Percentiles rank a stretch among this genome's conserved stretches.
phyloP scores from a whole-genome alignment of 2,329 filamentous ascomycete genomes.

The Colletotrichum zoysiae region DNA sequence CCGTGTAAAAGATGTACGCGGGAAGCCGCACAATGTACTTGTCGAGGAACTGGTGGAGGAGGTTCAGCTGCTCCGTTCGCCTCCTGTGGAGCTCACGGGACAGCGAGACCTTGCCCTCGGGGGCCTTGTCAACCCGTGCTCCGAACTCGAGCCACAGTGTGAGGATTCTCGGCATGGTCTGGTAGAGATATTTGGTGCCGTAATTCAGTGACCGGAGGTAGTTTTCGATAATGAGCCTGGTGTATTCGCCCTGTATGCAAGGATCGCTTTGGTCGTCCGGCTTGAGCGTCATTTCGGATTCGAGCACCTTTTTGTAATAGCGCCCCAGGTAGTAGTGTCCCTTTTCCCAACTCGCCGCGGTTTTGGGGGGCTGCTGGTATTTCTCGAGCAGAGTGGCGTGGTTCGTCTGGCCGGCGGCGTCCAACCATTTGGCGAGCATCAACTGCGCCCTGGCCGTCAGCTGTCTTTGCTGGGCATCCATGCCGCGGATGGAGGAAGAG shows the following conservation, averaged over 20 bases:
- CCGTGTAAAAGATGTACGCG: slow-evolving; percentile 82
- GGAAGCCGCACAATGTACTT: slow-evolving; percentile 82
- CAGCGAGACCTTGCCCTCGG: slow-evolving; percentile 66
- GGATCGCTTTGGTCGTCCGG: slow-evolving; percentile 81
- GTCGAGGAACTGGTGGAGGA: slow-evolving; percentile 79
- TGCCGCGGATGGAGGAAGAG: slow-evolving; percentile 54
- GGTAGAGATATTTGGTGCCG: slow-evolving; percentile 95
- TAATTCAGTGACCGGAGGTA: slow-evolving; percentile 88
- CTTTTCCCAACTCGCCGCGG: slow-evolving; percentile 86
- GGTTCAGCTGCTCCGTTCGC: slow-evolving; percentile 74
- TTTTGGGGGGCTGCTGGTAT: slow-evolving; percentile 85
- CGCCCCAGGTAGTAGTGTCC: slow-evolving; percentile 97
- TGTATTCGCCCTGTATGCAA: slow-evolving; percentile 84
- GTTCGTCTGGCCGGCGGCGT: slow-evolving; percentile 93
- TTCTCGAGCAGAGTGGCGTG: slow-evolving; percentile 82
- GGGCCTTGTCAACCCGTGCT: slow-evolving; percentile 75
- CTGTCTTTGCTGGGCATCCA: slow-evolving; percentile 66
- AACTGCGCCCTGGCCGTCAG: slow-evolving; percentile 85
- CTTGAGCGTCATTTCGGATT: slow-evolving; percentile 85
- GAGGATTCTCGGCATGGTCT: slow-evolving; percentile 90
- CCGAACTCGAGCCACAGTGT: slow-evolving; percentile 96
- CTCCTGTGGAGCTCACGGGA: slow-evolving; percentile 65
- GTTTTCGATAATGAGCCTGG: slow-evolving; percentile 92
- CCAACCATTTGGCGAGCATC: slow-evolving; percentile 95
- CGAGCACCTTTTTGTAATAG: slow-evolving; percentile 96